These are phyloP conservation scores for Hansenula lynferdii DNA, from an alignment of 1,139 yeast species.

Conservation along the genomic window DNA sequence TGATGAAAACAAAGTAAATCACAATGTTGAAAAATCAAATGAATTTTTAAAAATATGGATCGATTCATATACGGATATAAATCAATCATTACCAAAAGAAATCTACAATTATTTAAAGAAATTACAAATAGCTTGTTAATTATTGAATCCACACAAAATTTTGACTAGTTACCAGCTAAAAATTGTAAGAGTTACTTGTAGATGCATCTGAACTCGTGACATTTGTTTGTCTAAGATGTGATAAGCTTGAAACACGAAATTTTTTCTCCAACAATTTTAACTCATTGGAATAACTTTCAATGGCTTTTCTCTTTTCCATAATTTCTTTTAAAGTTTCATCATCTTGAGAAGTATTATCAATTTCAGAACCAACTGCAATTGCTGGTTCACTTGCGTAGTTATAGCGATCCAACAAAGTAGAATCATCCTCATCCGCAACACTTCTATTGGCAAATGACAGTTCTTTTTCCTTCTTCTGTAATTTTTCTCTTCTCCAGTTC, in stretches of 20 bases:
- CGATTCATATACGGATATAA: conserved; percentile 13
- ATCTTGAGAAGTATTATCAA: background rate
- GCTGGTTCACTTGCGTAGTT: conserved; percentile 1
- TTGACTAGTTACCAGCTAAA: too few relatives aligned
- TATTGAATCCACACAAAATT: too few relatives aligned
- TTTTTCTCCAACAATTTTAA: conserved; percentile 14
- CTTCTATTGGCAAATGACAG: background rate
- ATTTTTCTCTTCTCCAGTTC: conserved; percentile 65
- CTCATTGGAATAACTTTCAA: conserved; percentile 15
- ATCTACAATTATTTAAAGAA: background rate
- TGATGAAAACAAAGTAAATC: too few relatives aligned
- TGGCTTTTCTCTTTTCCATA: conserved; percentile 13
- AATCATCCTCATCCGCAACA: conserved; percentile 5
- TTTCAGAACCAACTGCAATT: background rate
- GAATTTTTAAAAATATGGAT: conserved; percentile 25
- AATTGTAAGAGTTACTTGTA: background rate
- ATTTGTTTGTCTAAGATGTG: background rate
- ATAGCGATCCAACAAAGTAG: conserved; percentile 2
- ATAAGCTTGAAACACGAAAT: conserved; percentile 6
- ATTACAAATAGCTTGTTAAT: too few relatives aligned
- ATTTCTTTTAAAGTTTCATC: conserved; percentile 16
- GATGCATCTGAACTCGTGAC: background rate
- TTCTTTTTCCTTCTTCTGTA: conserved; percentile 25
- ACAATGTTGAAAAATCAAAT: conserved; percentile 11
- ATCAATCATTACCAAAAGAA: conserved; percentile 1